Percentiles rank a stretch among this genome's conserved stretches.
These are phyloP conservation scores for Citrus trifoliata DNA, from an alignment of 345 rosid genomes.

Conservation along the genomic window DNA sequence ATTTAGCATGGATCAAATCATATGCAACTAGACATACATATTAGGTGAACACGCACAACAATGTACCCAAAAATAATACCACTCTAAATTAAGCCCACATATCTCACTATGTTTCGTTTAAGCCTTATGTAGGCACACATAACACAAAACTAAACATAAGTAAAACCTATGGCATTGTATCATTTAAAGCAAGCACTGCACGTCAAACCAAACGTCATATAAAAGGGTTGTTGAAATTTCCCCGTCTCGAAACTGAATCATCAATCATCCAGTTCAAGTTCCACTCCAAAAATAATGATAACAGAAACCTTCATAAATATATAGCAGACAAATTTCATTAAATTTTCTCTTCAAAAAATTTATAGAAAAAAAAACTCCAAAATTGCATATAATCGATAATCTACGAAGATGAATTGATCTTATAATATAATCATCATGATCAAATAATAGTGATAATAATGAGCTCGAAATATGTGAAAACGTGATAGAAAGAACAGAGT, in stretches of 20 bases:
- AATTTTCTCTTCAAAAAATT: not conserved
- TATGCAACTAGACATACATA: not conserved
- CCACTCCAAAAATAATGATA: not conserved
- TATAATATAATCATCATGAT: not conserved
- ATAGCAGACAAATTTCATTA: not conserved
- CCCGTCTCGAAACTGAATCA: not conserved
- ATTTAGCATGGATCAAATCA: not conserved
- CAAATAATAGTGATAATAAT: not conserved
- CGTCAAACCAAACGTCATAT: no score
- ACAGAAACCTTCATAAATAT: not conserved
- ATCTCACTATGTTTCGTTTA: not conserved
- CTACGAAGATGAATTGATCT: not conserved
- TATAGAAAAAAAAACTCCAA: not conserved
- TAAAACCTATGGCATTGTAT: not conserved
- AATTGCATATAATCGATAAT: not conserved
- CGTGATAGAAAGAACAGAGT: not conserved
- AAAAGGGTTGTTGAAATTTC: not conserved
- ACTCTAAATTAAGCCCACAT: not conserved
- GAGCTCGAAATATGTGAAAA: not conserved
- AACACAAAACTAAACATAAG: not conserved
- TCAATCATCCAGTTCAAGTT: not conserved
- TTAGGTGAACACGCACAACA: not conserved
- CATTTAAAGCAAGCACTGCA: not conserved
- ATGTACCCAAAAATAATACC: not conserved
- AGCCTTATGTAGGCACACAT: not conserved